Evolutionary conservation across 768 basidiomycete genomes (phyloP), one percentile per base, ranked within the genome.

Genomic region (Pulveroboletus sp.): DNA sequence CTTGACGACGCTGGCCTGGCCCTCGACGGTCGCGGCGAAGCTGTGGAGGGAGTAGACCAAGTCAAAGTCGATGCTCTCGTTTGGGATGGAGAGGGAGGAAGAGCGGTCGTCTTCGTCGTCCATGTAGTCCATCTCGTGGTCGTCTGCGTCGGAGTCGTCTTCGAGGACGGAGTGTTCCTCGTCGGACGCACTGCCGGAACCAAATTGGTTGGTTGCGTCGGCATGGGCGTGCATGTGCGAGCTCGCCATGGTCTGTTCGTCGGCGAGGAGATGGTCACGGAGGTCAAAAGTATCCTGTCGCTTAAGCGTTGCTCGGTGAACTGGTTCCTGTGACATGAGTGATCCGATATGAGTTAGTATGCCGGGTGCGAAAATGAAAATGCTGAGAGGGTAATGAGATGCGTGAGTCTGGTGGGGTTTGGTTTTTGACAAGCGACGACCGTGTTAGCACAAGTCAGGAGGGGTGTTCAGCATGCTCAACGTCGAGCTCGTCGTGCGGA

Each of bases 1-100:
- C 70, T 97, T 98, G 69, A 96, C 91, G 57, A 99, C 96, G 57
- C 90, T 96, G 3, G 96, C 96, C 71, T 99, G 96, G 24, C 96
- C 96, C 62, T 97, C 95, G 32, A 98, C 94, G 0, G 96, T 98
- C 0, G 96, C 96, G 5, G 93, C 88, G 68, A 98, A 98, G 58
- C 89, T 94, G 66, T 95, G 94, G 27, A 97, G 76, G n/a, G 87
- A 85, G 60, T 93, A 93, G 18, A 95, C 89, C 61, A 92, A 76
- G 69, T 90, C 89, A 65, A 92, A 94, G 77, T 94, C 90, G 63
- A 94, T 94, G 53, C 86, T 87, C 65, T 92, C 90, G 67, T 91
- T 89, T 9, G 90, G 90, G 53, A 92, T 89, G 32, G 88, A 91
- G 31, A 92, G 79, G 8, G 84, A 85, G 6, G 88, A 90, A 6